phyloP scores from a whole-genome alignment of 192 early-diverging fungal species.

The Backusella circina region DNA sequence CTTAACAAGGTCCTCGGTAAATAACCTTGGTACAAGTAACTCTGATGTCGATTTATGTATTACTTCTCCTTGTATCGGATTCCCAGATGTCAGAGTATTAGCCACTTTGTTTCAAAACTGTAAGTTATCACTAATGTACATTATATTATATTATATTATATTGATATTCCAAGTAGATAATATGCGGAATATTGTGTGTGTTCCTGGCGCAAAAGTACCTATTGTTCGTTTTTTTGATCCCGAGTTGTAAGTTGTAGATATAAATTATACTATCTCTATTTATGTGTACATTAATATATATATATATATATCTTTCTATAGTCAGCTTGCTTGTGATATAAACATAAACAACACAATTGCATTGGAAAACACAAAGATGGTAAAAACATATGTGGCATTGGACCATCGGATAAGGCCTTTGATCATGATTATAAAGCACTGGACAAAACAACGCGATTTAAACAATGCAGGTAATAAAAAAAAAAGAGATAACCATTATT shows the following conservation, averaged over 20 bases:
- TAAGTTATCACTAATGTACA: slow-evolving; percentile 19
- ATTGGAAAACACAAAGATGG: slow-evolving; percentile 83
- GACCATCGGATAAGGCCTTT: slow-evolving; percentile 85
- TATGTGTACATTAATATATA: not conserved
- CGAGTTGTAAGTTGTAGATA: slow-evolving; percentile 57
- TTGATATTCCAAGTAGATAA: slow-evolving; percentile 50
- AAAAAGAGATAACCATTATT: not conserved
- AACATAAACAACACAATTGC: slow-evolving; percentile 92
- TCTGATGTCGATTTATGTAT: slow-evolving; percentile 93
- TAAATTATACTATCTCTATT: not conserved
- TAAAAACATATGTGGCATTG: slow-evolving; percentile 84
- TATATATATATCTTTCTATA: slow-evolving; percentile 14
- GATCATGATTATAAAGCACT: slow-evolving; percentile 88
- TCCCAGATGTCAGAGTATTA: slow-evolving; percentile 69
- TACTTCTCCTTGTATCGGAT: slow-evolving; percentile 74
- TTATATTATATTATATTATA: not conserved
- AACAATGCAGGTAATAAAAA: slow-evolving; percentile 74
- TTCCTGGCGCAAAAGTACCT: slow-evolving; percentile 85
- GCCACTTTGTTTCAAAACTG: slow-evolving; percentile 68
- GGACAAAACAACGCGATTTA: slow-evolving; percentile 78
- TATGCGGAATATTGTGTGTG: slow-evolving; percentile 74
- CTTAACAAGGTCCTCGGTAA: slow-evolving; percentile 69
- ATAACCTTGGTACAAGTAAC: slow-evolving; percentile 76
- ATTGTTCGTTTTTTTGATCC: slow-evolving; percentile 92
- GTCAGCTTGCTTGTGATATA: slow-evolving; percentile 79